Evolutionary conservation across 2,329 filamentous ascomycete species (phyloP), one percentile per base, ranked within the genome.

Genomic region (Cadophora sp.): DNA sequence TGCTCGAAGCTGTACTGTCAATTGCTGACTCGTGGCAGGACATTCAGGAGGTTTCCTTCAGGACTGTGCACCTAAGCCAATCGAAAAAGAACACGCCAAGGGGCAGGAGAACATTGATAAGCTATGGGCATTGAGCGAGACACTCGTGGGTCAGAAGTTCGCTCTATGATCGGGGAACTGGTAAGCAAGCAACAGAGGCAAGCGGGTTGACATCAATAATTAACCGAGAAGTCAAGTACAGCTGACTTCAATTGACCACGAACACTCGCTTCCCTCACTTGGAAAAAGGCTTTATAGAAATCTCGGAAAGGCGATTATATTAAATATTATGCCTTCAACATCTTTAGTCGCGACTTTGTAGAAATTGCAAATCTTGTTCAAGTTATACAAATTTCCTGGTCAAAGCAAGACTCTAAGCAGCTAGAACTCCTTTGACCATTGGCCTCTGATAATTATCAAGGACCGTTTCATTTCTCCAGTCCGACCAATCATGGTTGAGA

Each of bases 111-210:
- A 72, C 53, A 48, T 65, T 19, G 67, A 72, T 19, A 70, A 65
- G 29, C 34, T 72, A 5, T 72, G 68, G 68, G 56, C 59, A n/a
- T 60, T 72, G 61, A 69, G 68, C 43, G 68, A 72, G 63, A 69
- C 68, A 31, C 34, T 72, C 19, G 67, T 70, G 2, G 79, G 77
- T 0, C 76, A 83, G 65, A 76, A 79, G 66, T 83, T 83, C 27
- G 4, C 11, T 27, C 50, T 53, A 22, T 53, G 12, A 27, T 16
- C 40, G 19, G 16, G 14, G 12, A 43, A 2, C 14, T 2, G 16
- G n/a, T n/a, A n/a, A n/a, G n/a, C n/a, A n/a, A n/a, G n/a, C n/a
- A n/a, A 43, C 16, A 43, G 2, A 6, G 14, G 40, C 40, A 43
- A 43, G 40, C 40, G 40, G 14, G 37, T 43, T 3, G 40, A 43